Base-by-base conservation (phyloP, 257 asterid species). In the Schizonepeta tenuifolia region DNA sequence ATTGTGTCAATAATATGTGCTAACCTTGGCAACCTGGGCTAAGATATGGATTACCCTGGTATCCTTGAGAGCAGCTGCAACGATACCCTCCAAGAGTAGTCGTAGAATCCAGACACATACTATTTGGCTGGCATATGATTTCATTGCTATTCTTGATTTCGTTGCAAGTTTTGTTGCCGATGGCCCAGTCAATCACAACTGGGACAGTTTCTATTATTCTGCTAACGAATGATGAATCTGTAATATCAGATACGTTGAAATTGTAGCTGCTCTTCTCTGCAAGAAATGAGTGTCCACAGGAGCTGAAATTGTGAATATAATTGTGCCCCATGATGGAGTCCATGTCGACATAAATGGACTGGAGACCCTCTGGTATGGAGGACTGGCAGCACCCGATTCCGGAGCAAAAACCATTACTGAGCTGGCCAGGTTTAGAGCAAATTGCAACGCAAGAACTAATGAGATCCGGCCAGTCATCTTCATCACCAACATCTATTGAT, bases 341-440 rank as follows among this genome's bases (percentile, higher is more conserved):
- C 61, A 74, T 31, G 57, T 0, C 0, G 36, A 44, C 0, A 13
- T 10, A 36, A 3, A 75, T 10, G 21, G 61, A 75, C 49, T 56
- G 74, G 11, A 81, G 53, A 5, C 85, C 83, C 81, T 74, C 72
- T 4, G 80, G 80, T 4, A 83, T 74, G 58, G 87, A 77, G 57
- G 83, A 22, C 64, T 83, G 77, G 71, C 86, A 83, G 62, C 86
- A 83, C 1, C 86, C 84, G 6, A 77, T 79, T 26, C 86, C 86
- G 9, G 84, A 50, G 20, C 86, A 83, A 2, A 70, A 55, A 8
- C 82, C 84, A n/a, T 70, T 44, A 10, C 57, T 47, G 31, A 79
- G 59, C 50, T 83, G 81, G 15, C 77, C 71, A 1, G 75, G 72
- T 35, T 71, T 73, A 2, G 70, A 71, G 77, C 87, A 80, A 3